Evolutionary conservation across 768 basidiomycete genomes (phyloP).

Genomic region (Phylloporus rhodoxanthus): DNA sequence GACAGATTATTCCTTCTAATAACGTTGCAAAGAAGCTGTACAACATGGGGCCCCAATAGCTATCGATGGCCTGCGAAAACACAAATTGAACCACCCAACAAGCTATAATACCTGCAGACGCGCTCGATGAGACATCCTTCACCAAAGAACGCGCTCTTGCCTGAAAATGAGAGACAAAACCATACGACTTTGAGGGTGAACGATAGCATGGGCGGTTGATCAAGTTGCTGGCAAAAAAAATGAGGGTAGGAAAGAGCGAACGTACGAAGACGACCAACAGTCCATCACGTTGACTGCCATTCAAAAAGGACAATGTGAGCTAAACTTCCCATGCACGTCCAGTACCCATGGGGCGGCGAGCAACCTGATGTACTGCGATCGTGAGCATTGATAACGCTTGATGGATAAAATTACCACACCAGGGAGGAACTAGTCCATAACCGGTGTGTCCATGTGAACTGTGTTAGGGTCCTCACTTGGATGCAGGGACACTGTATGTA

Average conservation of each 20-base stretch:
- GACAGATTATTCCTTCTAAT: slow-evolving; percentile 51
- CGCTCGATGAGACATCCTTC: not conserved
- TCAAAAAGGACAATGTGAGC: not conserved
- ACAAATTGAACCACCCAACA: slow-evolving; percentile 46
- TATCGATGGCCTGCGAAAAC: slow-evolving; percentile 40
- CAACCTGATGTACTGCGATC: not conserved
- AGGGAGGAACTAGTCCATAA: not conserved
- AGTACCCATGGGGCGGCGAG: not conserved
- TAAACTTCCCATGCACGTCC: slow-evolving; percentile 6
- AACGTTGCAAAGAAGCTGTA: slow-evolving; percentile 48
- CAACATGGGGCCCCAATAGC: slow-evolving; percentile 43
- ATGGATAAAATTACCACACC: not conserved
- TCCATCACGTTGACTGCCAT: not conserved
- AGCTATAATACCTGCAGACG: slow-evolving; percentile 40
- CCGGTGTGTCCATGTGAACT: not conserved
- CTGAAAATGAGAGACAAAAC: slow-evolving; percentile 52
- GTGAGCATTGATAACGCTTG: not conserved
- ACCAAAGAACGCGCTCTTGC: slow-evolving; percentile 27
- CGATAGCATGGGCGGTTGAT: slow-evolving; percentile 41
- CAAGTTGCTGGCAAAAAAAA: not conserved
- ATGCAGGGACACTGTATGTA: not conserved
- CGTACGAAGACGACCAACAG: not conserved
- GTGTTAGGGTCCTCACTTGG: not conserved
- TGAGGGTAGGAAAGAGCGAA: not conserved
- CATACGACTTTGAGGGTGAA: slow-evolving; percentile 52